Percentiles rank a stretch among this genome's conserved stretches.
Evolutionary conservation across 192 early-diverging fungal genomes (phyloP).

Genomic region (Coemansia sp.): DNA sequence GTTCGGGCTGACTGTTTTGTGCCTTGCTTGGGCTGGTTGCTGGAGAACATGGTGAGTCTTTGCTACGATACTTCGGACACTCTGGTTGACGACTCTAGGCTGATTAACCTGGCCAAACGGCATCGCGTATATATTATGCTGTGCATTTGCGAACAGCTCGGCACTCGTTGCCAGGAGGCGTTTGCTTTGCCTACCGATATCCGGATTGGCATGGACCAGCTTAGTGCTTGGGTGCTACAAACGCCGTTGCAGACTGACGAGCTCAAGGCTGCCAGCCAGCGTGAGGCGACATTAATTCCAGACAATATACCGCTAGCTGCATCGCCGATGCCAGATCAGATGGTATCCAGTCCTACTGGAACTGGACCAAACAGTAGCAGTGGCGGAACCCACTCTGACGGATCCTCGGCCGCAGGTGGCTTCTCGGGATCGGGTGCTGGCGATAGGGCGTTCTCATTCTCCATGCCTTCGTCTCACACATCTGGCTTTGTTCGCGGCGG

Average conservation of each 20-base stretch:
- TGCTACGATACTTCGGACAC: constrained; percentile 67
- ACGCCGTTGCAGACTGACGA: constrained; percentile 38
- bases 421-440: not conserved
- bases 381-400: not conserved
- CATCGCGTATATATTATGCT: constrained; percentile 65
- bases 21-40: constrained; percentile 71
- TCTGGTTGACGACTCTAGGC: constrained; percentile 56
- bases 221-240: constrained; percentile 36
- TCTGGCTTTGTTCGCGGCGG: constrained; percentile 33
- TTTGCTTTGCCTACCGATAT: constrained; percentile 49
- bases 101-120: constrained; percentile 70
- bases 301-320: not conserved
- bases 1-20: constrained; percentile 55
- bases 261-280: constrained; percentile 27
- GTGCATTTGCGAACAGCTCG: constrained; percentile 55
- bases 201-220: constrained; percentile 43
- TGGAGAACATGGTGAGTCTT: constrained; percentile 70
- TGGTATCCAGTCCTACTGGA: not conserved
- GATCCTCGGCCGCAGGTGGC: not conserved
- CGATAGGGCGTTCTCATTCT: constrained; percentile 40
- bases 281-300: constrained; percentile 15
- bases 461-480: constrained; percentile 16
- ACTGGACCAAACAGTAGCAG: not conserved
- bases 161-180: constrained; percentile 50
- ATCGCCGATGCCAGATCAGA: constrained; percentile 4